phyloP scores from a whole-genome alignment of 2,329 filamentous ascomycete genomes.

The Calonectria pseudoturangicola region DNA sequence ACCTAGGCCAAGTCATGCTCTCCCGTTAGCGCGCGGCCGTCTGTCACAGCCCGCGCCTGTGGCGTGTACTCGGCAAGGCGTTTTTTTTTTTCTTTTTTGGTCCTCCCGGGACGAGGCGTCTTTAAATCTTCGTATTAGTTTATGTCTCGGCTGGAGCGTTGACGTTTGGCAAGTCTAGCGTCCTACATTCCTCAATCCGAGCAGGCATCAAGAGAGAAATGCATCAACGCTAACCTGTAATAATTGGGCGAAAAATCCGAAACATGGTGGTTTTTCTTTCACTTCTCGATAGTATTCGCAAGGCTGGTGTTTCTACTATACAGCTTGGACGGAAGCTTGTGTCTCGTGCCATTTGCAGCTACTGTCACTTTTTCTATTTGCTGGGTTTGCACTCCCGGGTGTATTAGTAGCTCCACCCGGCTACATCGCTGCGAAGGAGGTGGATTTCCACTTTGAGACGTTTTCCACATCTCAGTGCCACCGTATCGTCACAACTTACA shows the following conservation, averaged over 20 bases:
- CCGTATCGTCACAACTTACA: conserved; percentile 11
- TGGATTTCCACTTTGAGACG: conserved; percentile 23
- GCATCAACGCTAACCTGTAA: not conserved
- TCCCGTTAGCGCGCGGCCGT: conserved; percentile 35
- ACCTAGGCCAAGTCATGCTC: not conserved
- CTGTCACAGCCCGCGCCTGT: conserved; percentile 36
- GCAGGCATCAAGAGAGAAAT: not conserved
- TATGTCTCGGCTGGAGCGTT: conserved; percentile 23
- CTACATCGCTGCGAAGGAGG: conserved; percentile 13
- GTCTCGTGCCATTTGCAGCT: not conserved
- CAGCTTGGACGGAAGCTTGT: not conserved
- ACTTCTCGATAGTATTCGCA: not conserved
- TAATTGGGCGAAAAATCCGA: not conserved
- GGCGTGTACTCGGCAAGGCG: conserved; percentile 33
- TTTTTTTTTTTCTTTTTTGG: conserved; percentile 16
- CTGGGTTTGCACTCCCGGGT: not conserved
- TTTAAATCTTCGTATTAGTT: conserved; percentile 20
- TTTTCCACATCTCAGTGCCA: conserved; percentile 21
- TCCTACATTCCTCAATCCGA: conserved; percentile 15
- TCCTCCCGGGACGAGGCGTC: conserved; percentile 16
- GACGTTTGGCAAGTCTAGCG: conserved; percentile 26
- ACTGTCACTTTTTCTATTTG: not conserved
- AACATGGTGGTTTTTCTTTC: not conserved
- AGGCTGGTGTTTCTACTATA: not conserved
- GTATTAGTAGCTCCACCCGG: conserved; percentile 22